These are phyloP conservation scores for Picochlorum sp. DNA, from an alignment of 139 green algal genomes.

Conservation along the genomic window DNA sequence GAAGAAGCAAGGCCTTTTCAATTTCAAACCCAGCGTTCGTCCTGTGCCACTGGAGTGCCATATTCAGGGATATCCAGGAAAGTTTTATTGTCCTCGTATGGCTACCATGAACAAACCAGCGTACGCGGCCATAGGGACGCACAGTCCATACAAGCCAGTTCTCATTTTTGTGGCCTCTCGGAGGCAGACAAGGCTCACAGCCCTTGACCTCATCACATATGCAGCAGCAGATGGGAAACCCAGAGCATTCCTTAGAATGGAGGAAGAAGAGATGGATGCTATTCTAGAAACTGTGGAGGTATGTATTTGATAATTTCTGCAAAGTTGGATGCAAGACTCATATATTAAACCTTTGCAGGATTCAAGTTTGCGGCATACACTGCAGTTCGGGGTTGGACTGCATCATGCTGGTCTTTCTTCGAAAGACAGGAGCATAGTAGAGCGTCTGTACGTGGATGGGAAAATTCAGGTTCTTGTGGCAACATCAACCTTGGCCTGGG, in stretches of 20 bases:
- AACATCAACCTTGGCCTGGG: conserved; percentile 90
- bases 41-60: conserved; percentile 92
- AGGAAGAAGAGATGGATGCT: conserved; percentile 38
- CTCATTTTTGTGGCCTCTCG: conserved; percentile 62
- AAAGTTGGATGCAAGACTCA: conserved; percentile 15
- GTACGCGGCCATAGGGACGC: conserved; percentile 89
- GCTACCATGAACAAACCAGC: conserved; percentile 96
- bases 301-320: neutral
- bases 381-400: conserved; percentile 95
- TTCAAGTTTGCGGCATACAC: conserved; percentile 55
- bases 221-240: conserved; percentile 83
- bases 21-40: conserved; percentile 92
- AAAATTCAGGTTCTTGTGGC: conserved; percentile 92
- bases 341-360: conserved; percentile 21
- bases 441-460: conserved; percentile 76
- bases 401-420: conserved; percentile 90
- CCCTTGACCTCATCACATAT: conserved; percentile 89
- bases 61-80: conserved; percentile 87
- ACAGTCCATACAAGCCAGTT: conserved; percentile 84
- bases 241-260: conserved; percentile 69
- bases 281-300: conserved; percentile 31
- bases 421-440: conserved; percentile 70
- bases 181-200: conserved; percentile 91
- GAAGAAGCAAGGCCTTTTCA: conserved; percentile 76
- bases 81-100: conserved; percentile 97